phyloP scores from a whole-genome alignment of 352 stramenopile species.

The Pythium aphanidermatum region DNA sequence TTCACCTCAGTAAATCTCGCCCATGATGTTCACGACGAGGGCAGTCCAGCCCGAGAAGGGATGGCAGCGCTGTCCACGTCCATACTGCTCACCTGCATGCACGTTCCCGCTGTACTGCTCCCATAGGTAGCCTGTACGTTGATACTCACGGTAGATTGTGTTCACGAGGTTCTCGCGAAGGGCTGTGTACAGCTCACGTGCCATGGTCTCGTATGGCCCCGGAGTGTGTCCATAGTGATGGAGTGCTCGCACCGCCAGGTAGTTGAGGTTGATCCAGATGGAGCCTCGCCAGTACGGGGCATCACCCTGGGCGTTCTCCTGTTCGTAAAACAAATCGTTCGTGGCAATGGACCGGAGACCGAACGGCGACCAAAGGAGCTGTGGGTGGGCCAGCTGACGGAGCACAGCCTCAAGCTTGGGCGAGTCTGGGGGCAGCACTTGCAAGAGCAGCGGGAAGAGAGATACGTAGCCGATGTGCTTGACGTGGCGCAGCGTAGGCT shows the following conservation, averaged over 20 bases:
- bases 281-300: slow-evolving; percentile 91
- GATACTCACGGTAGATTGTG: slow-evolving; percentile 74
- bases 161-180: slow-evolving; percentile 58
- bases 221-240: slow-evolving; percentile 59
- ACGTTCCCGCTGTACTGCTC: slow-evolving; percentile 91
- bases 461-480: slow-evolving; percentile 86
- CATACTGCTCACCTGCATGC: slow-evolving; percentile 34
- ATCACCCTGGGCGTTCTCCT: slow-evolving; percentile 86
- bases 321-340: slow-evolving; percentile 79
- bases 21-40: slow-evolving; percentile 91
- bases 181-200: slow-evolving; percentile 31
- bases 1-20: slow-evolving; percentile 74
- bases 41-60: slow-evolving; percentile 94
- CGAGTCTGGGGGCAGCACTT: slow-evolving; percentile 60
- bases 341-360: slow-evolving; percentile 86
- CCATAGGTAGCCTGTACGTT: slow-evolving; percentile 89
- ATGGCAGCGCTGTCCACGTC: slow-evolving; percentile 84
- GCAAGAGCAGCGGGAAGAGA: slow-evolving; percentile 81
- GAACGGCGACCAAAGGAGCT: slow-evolving; percentile 72
- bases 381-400: slow-evolving; percentile 45
- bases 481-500: slow-evolving; percentile 55
- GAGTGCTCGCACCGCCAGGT: slow-evolving; percentile 82
- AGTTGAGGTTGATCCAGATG: slow-evolving; percentile 95
- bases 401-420: slow-evolving; percentile 56
- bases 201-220: slow-evolving; percentile 41